These are phyloP conservation scores for Podaxis sp. DNA, from an alignment of 768 basidiomycete species.

Conservation along the genomic window DNA sequence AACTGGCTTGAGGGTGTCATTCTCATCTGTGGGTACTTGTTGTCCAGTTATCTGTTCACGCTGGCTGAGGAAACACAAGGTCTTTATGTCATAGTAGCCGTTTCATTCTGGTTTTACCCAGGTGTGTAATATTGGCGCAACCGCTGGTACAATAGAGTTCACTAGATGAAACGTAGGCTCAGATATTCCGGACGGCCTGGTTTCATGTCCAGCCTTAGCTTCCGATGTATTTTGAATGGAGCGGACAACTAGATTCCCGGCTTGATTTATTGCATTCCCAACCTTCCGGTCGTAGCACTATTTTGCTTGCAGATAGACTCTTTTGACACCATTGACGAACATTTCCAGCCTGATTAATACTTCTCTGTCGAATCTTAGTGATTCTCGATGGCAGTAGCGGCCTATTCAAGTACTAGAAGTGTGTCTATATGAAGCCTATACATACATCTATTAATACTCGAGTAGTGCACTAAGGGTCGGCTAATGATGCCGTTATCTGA, in stretches of 20 bases:
- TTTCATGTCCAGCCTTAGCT: constrained; percentile 1
- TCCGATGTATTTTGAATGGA: neutral
- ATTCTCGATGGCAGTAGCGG: too few relatives aligned
- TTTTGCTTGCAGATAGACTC: neutral
- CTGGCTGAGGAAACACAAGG: constrained; percentile 33
- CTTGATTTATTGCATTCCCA: neutral
- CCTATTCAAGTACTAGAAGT: too few relatives aligned
- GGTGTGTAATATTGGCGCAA: constrained; percentile 26
- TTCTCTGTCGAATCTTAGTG: too few relatives aligned
- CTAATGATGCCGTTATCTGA: neutral
- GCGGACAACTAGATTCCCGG: neutral
- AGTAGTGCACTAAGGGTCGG: neutral
- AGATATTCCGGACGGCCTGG: constrained; percentile 19
- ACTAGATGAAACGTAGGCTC: constrained; percentile 19
- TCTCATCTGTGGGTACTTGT: constrained; percentile 54
- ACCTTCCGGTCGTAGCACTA: too few relatives aligned
- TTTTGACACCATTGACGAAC: neutral
- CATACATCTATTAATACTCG: neutral
- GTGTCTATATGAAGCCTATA: too few relatives aligned
- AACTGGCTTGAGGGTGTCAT: constrained; percentile 92
- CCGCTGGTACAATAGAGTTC: neutral
- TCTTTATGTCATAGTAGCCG: constrained; percentile 70
- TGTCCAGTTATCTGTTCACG: neutral
- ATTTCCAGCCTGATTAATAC: neutral
- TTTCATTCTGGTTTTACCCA: constrained; percentile 72